Evolutionary conservation across 1,284 basidiomycete genomes (phyloP), one percentile per base, ranked within the genome.

Genomic region (Lentinus polychrous): DNA sequence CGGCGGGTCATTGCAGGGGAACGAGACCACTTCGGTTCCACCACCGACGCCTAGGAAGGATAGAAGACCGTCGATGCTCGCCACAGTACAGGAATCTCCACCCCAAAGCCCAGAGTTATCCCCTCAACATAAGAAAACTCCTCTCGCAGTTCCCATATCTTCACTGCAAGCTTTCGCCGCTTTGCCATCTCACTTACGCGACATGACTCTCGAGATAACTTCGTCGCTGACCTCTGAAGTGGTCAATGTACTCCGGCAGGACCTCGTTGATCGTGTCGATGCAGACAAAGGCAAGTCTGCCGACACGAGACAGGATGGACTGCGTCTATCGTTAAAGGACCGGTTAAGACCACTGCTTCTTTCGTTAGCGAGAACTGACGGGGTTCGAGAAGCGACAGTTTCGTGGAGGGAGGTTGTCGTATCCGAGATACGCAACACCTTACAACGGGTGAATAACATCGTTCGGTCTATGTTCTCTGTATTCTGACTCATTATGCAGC

Each of bases 391-490:
- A 43, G 79, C 87, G 0, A 71, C 85, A 12, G 57, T 74, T 1
- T 79, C 83, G 11, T 98, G 93, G 88, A 73, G 87, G 54, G 84
- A 90, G 40, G 78, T 80, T 1, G 86, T 86, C 8, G 70, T 92
- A 49, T 68, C 68, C 8, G 82, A 88, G 49, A 73, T 94, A 18
- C 71, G 77, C 51, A 74, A 75, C 12, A 73, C 82, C 27, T 70
- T 91, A 23, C 76, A 73, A 61, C 71, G 70, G 63, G 82, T 83
- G 60, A 50, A 75, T 65, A 41, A 8, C 37, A 40, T 20, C 39
- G 56, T 22, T n/a, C 20, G 2, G 10, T 15, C 40, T 8, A 3
- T 8, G 7, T 24, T 37, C 8, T 18, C 8, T n/a, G 27, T 38
- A 23, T 40, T 52, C 38, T 47, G 36, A 8, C 27, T 38, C 17